These are phyloP conservation scores for Loxodes magnus DNA, from an alignment of 73 alveolate species.

Conservation along the genomic window DNA sequence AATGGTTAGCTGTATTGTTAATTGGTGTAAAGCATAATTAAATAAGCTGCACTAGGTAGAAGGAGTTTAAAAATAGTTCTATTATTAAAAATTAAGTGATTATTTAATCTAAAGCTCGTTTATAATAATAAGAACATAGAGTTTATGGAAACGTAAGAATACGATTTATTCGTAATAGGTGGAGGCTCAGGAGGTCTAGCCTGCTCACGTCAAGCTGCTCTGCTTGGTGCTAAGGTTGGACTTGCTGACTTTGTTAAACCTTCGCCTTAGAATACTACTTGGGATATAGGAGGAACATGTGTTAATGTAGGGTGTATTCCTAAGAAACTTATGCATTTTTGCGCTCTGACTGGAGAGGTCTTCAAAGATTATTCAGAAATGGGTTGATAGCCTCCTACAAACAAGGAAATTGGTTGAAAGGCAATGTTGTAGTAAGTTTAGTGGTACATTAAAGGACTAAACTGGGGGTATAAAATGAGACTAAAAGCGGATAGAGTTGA, in stretches of 20 bases:
- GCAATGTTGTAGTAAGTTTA: conserved; percentile 73
- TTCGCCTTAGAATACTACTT: conserved; percentile 90
- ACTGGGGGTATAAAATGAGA: conserved; percentile 80
- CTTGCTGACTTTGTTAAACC: conserved; percentile 96
- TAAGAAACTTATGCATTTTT: conserved; percentile 97
- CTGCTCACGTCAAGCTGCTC: conserved; percentile 91
- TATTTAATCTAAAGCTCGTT: no score
- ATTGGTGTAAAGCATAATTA: no score
- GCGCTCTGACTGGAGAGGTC: conserved; percentile 76
- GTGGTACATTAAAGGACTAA: conserved; percentile 68
- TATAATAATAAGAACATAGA: no score
- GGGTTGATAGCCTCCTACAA: conserved; percentile 36
- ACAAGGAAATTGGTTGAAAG: conserved; percentile 43
- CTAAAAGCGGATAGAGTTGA: conserved; percentile 56
- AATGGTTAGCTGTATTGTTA: no score
- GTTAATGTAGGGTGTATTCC: conserved; percentile 99
- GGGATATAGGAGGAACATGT: conserved; percentile 99
- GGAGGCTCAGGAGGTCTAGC: conserved; percentile 99
- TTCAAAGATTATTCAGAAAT: conserved; percentile 50
- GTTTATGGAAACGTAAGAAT: no score
- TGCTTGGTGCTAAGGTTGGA: conserved; percentile 82
- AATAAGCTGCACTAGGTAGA: no score
- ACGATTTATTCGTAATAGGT: conserved; percentile 87
- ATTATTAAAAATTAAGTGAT: no score
- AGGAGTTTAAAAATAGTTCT: no score